Base-by-base conservation (phyloP, 495 filamentous ascomycete species). In the Aspergillus hancockii region DNA sequence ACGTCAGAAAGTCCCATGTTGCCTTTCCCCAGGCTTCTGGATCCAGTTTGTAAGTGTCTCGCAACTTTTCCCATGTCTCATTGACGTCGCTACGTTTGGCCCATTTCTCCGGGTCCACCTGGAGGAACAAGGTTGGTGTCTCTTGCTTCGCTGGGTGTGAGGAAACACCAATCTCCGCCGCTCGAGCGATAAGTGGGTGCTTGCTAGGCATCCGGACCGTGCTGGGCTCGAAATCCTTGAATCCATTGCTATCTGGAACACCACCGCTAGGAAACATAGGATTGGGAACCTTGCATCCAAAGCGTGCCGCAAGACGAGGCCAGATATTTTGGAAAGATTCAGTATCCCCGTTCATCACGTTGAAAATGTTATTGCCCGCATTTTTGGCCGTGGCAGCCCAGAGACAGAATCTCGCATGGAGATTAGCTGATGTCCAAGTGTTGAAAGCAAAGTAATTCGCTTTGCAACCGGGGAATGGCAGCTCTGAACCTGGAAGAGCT, bases 321-420 rank as follows among this genome's bases (percentile, higher is more conserved):
- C 83, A 85, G 68, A 85, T 53, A 46, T 76, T 76, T 59, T 83
- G 77, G 76, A 79, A 86, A 45, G 73, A 79, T 60, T 82, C 71
- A 6, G 67, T 70, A 61, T 85, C 82, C 28, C 82, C 83, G 49
- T 85, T 84, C 46, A 75, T 67, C 10, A 83, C 77, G 52, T 86
- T 85, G 70, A 85, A 84, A 21, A 77, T 81, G 46, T 85, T 64
- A 59, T 83, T 82, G 1, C 76, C 75, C 13, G 74, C 67, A 18
- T 66, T 63, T 0, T 76, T 71, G 31, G 78, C 71, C 7, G 70
- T 58, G 12, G 77, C 76, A 2, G 77, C 81, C 83, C 81, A 85
- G 50, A 79, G 67, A 62, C 73, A 80, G 65, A 85, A 86, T 18
- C 68, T 58, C 4, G 79, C 79, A 59, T 85, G 82, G 52, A 83